phyloP scores from a whole-genome alignment of 2,329 filamentous ascomycete genomes.

The Pestalotiopsis sp. region DNA sequence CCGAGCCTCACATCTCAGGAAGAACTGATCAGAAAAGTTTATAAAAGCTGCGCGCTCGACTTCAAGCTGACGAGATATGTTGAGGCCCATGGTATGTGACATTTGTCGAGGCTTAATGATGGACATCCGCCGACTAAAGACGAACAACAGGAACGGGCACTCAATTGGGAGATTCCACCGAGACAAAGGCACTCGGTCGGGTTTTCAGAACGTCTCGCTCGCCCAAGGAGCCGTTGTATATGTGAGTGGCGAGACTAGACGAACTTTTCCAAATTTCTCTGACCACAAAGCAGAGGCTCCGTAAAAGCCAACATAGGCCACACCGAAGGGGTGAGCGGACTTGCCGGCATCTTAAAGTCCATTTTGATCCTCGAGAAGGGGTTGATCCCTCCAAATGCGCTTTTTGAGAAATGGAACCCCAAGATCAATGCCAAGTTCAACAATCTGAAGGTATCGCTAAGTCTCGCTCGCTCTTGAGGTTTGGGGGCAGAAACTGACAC shows the following conservation, averaged over 20 bases:
- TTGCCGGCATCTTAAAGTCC: slow-evolving; percentile 26
- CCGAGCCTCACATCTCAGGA: slow-evolving; percentile 25
- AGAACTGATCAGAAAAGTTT: slow-evolving; percentile 27
- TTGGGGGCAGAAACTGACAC: neutral
- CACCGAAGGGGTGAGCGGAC: slow-evolving; percentile 10
- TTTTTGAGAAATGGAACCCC: slow-evolving; percentile 19
- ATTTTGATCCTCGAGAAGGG: slow-evolving; percentile 20
- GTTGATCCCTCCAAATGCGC: slow-evolving; percentile 23
- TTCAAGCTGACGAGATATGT: slow-evolving; percentile 18
- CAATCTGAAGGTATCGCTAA: slow-evolving; percentile 16
- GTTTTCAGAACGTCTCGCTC: slow-evolving; percentile 17
- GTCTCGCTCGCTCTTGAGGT: neutral
- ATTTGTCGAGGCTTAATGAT: neutral
- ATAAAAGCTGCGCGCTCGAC: slow-evolving; percentile 16
- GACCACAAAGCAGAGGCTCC: neutral
- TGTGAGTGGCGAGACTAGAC: slow-evolving; percentile 19
- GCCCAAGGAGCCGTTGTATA: slow-evolving; percentile 14
- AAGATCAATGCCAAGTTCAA: slow-evolving; percentile 15
- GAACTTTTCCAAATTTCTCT: slow-evolving; percentile 4
- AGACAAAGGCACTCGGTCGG: slow-evolving; percentile 29
- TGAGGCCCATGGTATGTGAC: slow-evolving; percentile 23
- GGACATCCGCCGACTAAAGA: neutral
- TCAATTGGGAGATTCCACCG: slow-evolving; percentile 37
- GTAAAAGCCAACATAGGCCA: slow-evolving; percentile 13
- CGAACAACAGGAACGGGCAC: slow-evolving; percentile 36